These are phyloP conservation scores for Scenedesmus sp. DNA, from an alignment of 163 green algal genomes.

Conservation along the genomic window DNA sequence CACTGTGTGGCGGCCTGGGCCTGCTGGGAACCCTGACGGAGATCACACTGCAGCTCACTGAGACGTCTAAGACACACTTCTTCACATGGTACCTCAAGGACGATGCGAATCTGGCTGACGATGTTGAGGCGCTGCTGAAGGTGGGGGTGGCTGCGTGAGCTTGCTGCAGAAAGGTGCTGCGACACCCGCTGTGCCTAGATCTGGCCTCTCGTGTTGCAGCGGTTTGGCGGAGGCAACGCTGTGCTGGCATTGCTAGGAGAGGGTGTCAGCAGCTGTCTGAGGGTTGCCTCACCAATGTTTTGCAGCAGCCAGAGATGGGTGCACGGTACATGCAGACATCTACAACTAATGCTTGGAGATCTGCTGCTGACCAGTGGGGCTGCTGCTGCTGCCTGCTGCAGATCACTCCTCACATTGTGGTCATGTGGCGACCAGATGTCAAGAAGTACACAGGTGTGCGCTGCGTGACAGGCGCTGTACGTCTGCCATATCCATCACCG, in stretches of 20 bases:
- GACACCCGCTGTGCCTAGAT: too few species aligned
- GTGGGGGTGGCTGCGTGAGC: neutral
- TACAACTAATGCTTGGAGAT: neutral
- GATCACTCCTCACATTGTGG: constrained; percentile 45
- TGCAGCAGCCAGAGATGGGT: too few species aligned
- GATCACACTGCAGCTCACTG: constrained; percentile 54
- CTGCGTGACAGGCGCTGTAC: too few species aligned
- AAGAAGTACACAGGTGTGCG: constrained; percentile 44
- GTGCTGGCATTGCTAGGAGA: too few species aligned
- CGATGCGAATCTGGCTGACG: constrained; percentile 47
- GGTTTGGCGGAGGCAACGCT: too few species aligned
- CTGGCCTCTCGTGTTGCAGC: too few species aligned
- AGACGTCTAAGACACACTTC: constrained; percentile 34
- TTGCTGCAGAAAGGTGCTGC: too few species aligned
- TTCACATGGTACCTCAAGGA: constrained; percentile 29
- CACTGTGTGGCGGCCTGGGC: constrained; percentile 45
- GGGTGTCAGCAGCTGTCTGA: too few species aligned
- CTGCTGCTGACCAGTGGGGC: neutral
- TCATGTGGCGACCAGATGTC: constrained; percentile 51
- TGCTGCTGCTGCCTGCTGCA: neutral
- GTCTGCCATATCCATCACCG: too few species aligned
- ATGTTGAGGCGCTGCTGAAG: constrained; percentile 54
- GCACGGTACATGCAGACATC: too few species aligned
- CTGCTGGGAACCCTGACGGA: constrained; percentile 50
- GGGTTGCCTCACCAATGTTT: too few species aligned